Evolutionary conservation across 768 basidiomycete genomes (phyloP).

Genomic region (Sarcodon sp.): DNA sequence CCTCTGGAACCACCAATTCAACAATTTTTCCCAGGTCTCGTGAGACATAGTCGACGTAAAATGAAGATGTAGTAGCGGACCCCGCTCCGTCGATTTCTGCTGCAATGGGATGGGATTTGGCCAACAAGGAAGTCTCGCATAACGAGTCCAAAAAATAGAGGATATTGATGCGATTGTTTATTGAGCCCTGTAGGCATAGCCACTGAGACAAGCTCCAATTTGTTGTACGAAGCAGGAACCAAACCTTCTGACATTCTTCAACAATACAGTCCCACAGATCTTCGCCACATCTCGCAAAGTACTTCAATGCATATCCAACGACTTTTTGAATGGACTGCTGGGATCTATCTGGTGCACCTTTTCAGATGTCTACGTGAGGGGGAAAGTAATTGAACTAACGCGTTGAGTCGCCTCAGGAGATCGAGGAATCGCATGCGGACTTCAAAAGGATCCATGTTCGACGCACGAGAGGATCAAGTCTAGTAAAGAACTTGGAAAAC

Average conservation of each 20-base stretch:
- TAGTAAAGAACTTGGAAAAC: not conserved
- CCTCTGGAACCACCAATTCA: slow-evolving; percentile 77
- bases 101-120: slow-evolving; percentile 41
- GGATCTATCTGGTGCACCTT: slow-evolving; percentile 32
- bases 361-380: slow-evolving; percentile 9
- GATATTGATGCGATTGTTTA: slow-evolving; percentile 90
- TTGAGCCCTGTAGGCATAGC: slow-evolving; percentile 34
- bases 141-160: slow-evolving; percentile 84
- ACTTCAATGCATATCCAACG: slow-evolving; percentile 75
- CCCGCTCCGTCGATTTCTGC: slow-evolving; percentile 10
- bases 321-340: slow-evolving; percentile 85
- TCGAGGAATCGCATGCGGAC: slow-evolving; percentile 63
- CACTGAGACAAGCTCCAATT: not conserved
- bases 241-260: slow-evolving; percentile 83
- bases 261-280: slow-evolving; percentile 91
- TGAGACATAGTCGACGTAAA: slow-evolving; percentile 68
- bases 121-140: slow-evolving; percentile 64
- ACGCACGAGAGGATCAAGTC: not conserved
- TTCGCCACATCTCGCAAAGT: slow-evolving; percentile 75
- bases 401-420: slow-evolving; percentile 49
- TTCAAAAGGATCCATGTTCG: slow-evolving; percentile 57
- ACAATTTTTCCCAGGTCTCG: slow-evolving; percentile 73
- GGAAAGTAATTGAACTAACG: slow-evolving; percentile 27
- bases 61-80: slow-evolving; percentile 25
- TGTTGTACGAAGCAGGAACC: slow-evolving; percentile 1